Base-by-base conservation (phyloP, 1,284 basidiomycete species). In the Trametes sp. region DNA sequence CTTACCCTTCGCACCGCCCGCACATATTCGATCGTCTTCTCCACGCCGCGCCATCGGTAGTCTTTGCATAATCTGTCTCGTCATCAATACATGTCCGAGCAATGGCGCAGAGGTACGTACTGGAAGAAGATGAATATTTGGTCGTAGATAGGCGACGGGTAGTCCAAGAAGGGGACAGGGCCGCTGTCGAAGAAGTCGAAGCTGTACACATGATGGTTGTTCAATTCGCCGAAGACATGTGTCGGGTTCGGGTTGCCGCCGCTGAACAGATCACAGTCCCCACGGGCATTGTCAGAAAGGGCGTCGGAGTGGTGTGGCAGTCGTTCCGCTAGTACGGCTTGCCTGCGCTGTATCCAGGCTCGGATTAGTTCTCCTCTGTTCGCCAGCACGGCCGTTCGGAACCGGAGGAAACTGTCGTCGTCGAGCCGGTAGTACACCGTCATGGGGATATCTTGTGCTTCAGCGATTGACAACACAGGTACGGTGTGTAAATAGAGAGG, bases 191-290 rank as follows among this genome's bases (percentile, higher is more conserved):
- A 14, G 24, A 48, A 48, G 24, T 38, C 19, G 33, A 48, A 57
- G 35, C 33, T 19, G n/a, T 57, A 57, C 24, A 33, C 33, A 11
- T 23, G 33, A 10, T 45, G 54, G 45, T 49, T 48, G 24, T 48
- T 38, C 11, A 57, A 16, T 11, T 41, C 33, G 24, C 45, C 31
- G 19, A 57, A 49, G 16, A 41, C n/a, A 19, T 41, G n/a, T 6
- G 38, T 41, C 16, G 38, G 38, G 16, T 48, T n/a, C 9, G 21
- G 9, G 11, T 8, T 16, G 16, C 35, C 10, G 13, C 35, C 35
- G 11, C 16, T 19, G 13, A 48, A 1, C n/a, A 13, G 26, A 6
- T 7, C 4, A 7, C 24, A 28, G 11, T 48, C 9, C 13, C n/a
- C n/a, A n/a, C n/a, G n/a, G n/a, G n/a, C n/a, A n/a, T n/a, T n/a